Conservation (phyloP, 352 stramenopile species). For the Phytophthora meadii region DNA sequence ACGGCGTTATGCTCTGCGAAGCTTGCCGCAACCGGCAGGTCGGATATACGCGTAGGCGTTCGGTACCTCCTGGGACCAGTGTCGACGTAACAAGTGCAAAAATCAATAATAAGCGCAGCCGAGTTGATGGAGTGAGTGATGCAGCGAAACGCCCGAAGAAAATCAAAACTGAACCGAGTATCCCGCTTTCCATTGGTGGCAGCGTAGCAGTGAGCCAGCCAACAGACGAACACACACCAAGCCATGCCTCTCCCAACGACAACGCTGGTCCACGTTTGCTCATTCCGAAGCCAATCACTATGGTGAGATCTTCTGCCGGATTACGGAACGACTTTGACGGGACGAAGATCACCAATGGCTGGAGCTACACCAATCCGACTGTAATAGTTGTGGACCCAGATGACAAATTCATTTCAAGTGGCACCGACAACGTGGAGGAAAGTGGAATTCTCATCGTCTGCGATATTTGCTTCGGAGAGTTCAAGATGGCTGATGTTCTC, state of each 20-base stretch:
- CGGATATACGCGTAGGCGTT: slow-evolving; percentile 31
- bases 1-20: slow-evolving; percentile 43
- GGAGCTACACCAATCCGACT: slow-evolving; percentile 29
- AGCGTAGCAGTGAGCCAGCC: slow-evolving; percentile 6
- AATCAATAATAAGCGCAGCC: slow-evolving; percentile 30
- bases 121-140: slow-evolving; percentile 16
- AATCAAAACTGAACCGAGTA: slow-evolving; percentile 17
- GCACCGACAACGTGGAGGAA: slow-evolving; percentile 45
- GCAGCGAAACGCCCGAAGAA: slow-evolving; percentile 18
- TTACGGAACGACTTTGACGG: slow-evolving; percentile 31
- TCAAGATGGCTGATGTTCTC: slow-evolving; percentile 72
- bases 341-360: slow-evolving; percentile 26
- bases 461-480: slow-evolving; percentile 79
- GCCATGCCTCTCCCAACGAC: slow-evolving; percentile 26
- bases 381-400: slow-evolving; percentile 53
- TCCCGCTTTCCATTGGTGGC: slow-evolving; percentile 13
- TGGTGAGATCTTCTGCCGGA: slow-evolving; percentile 28
- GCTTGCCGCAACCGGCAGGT: slow-evolving; percentile 44
- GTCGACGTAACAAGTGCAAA: background rate
- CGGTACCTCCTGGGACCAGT: slow-evolving; percentile 5
- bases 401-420: slow-evolving; percentile 34
- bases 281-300: slow-evolving; percentile 41
- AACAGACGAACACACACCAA: slow-evolving; percentile 6
- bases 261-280: slow-evolving; percentile 16
- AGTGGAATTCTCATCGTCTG: slow-evolving; percentile 72